A percentile compares a stretch with the other conserved stretches of the same genome.
Conservation (phyloP, 2,329 filamentous ascomycete species). For the Dryadomyces quercus-mongolicae region DNA sequence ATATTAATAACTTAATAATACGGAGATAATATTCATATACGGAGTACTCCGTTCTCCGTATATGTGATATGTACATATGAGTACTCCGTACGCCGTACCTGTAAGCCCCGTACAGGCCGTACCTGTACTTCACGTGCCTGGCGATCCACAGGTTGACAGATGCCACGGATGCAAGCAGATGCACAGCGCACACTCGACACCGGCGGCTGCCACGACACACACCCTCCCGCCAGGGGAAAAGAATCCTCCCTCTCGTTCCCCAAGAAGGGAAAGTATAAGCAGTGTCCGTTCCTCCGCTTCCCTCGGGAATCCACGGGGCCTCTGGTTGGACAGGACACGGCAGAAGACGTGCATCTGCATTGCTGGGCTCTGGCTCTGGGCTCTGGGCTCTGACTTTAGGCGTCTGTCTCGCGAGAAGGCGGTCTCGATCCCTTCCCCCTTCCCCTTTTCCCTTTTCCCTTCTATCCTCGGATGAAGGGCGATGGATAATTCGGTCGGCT, state of each 20-base stretch:
- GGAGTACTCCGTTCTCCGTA: too few relatives aligned
- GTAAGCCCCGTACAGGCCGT: too few relatives aligned
- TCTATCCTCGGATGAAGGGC: not conserved
- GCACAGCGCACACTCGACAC: not conserved
- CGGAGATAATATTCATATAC: too few relatives aligned
- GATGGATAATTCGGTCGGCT: not conserved
- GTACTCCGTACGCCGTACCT: too few relatives aligned
- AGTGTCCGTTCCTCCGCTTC: too few relatives aligned
- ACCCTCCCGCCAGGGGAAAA: not conserved
- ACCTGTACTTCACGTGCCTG: not conserved
- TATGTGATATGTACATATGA: too few relatives aligned
- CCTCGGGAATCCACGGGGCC: not conserved
- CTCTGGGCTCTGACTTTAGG: not conserved
- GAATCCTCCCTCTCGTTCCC: not conserved
- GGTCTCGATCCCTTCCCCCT: too few relatives aligned
- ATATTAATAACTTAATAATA: too few relatives aligned
- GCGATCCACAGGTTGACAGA: not conserved
- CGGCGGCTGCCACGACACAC: not conserved
- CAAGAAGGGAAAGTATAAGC: not conserved
- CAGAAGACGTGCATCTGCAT: too few relatives aligned
- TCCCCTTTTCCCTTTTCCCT: too few relatives aligned
- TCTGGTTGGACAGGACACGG: not conserved
- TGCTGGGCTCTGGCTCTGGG: too few relatives aligned
- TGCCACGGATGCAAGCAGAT: not conserved
- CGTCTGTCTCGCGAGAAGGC: too few relatives aligned